A percentile compares a stretch with the other conserved stretches of the same genome.
phyloP scores from a whole-genome alignment of 2,329 filamentous ascomycete species.

The Trichophyton verrucosum region DNA sequence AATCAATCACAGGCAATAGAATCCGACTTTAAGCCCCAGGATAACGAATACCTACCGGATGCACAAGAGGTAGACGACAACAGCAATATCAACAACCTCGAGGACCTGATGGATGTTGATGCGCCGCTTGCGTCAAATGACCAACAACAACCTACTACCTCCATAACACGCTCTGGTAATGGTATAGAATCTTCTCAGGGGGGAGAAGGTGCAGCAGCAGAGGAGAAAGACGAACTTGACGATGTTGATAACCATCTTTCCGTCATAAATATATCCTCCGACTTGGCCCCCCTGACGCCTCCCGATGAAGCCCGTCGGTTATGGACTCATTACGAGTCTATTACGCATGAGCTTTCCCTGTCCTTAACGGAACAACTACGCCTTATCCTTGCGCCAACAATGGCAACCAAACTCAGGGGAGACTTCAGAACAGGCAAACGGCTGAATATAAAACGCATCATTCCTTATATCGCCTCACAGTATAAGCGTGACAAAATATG shows the following conservation, averaged over 20 bases:
- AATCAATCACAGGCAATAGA: constrained; percentile 85
- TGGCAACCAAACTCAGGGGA: constrained; percentile 90
- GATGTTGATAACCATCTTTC: constrained; percentile 48
- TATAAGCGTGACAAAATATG: constrained; percentile 99
- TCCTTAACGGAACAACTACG: constrained; percentile 88
- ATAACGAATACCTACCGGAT: constrained; percentile 47
- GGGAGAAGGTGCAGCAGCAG: constrained; percentile 27
- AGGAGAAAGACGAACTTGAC: constrained; percentile 33
- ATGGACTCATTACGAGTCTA: constrained; percentile 74
- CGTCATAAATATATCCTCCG: constrained; percentile 56
- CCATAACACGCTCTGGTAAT: constrained; percentile 17
- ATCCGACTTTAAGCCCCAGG: constrained; percentile 44
- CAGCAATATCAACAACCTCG: constrained; percentile 36
- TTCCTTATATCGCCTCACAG: constrained; percentile 93
- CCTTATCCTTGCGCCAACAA: constrained; percentile 84
- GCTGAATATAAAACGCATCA: constrained; percentile 98
- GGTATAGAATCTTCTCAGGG: constrained; percentile 20
- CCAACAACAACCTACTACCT: constrained; percentile 19
- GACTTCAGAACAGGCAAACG: constrained; percentile 96
- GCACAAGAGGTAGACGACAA: constrained; percentile 28
- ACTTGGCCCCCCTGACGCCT: constrained; percentile 32
- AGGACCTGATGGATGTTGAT: constrained; percentile 34
- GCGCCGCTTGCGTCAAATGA: constrained; percentile 23
- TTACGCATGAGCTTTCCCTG: constrained; percentile 75
- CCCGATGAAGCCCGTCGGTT: constrained; percentile 54